These are phyloP conservation scores for Leccinum subgranulosum DNA, from an alignment of 768 basidiomycete genomes.

Conservation along the genomic window DNA sequence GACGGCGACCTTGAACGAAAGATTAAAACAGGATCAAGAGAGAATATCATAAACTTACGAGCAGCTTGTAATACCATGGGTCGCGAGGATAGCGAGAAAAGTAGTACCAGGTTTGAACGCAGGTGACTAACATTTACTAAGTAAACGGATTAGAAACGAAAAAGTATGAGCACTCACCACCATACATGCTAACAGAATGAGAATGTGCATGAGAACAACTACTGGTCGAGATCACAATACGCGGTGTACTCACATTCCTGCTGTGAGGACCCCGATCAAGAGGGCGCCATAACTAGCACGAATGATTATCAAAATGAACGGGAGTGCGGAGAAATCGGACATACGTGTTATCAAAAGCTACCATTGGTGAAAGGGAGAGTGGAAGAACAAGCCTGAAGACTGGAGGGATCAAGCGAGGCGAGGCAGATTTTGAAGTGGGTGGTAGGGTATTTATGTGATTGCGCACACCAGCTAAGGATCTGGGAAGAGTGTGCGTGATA, in stretches of 20 bases:
- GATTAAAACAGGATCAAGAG: not conserved
- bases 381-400: not conserved
- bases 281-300: conserved; percentile 46
- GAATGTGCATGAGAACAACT: not conserved
- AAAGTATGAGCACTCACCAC: conserved; percentile 34
- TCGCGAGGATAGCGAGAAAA: conserved; percentile 48
- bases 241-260: conserved; percentile 40
- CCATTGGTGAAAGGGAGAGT: conserved; percentile 2
- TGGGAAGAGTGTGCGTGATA: not conserved
- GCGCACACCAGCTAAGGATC: not conserved
- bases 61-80: conserved; percentile 42
- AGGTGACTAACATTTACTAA: conserved; percentile 39
- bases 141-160: not conserved
- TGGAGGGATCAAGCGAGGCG: not conserved
- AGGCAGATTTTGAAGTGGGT: not conserved
- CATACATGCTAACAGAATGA: conserved; percentile 40
- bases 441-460: conserved; percentile 2
- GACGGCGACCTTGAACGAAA: conserved; percentile 40
- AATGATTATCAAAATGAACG: not conserved
- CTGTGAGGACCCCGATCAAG: conserved; percentile 47
- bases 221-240: not conserved
- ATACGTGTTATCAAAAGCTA: conserved; percentile 33
- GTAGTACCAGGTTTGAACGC: conserved; percentile 55
- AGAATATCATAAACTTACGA: conserved; percentile 34
- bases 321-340: conserved; percentile 1